Percentiles rank a stretch among this genome's conserved stretches.
Conservation (phyloP, 2,329 filamentous ascomycete species). For the Colletotrichum viniferum region DNA sequence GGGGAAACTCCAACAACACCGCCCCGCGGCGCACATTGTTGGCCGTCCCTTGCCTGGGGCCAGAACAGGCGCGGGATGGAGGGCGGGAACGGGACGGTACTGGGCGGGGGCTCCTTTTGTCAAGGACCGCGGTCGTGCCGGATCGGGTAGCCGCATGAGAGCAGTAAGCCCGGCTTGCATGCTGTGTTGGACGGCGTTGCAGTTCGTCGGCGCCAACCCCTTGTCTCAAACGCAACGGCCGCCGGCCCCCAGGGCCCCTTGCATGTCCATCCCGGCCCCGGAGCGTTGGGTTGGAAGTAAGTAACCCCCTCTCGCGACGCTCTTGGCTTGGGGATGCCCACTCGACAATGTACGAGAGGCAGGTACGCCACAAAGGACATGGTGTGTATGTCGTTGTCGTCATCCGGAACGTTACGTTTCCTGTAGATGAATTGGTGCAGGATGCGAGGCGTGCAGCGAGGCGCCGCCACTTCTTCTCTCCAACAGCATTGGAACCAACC, state of each 20-base stretch:
- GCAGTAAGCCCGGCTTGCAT: not conserved
- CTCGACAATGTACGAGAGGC: not conserved
- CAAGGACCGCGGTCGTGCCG: not conserved
- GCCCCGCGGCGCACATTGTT: not conserved
- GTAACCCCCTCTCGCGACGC: not conserved
- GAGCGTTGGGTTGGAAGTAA: not conserved
- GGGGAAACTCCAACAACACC: not conserved
- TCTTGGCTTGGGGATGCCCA: not conserved
- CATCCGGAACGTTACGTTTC: not conserved
- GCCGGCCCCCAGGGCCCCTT: not conserved
- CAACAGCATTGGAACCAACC: not conserved
- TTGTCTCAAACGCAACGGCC: not conserved
- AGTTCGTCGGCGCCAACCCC: not conserved
- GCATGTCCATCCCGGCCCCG: not conserved
- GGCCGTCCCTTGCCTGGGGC: not conserved
- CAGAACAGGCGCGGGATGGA: not conserved
- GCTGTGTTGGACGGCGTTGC: not conserved
- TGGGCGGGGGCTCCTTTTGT: not conserved
- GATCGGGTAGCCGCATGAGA: conserved; percentile 12
- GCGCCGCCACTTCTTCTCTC: not conserved
- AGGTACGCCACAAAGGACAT: not conserved
- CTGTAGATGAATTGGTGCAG: not conserved
- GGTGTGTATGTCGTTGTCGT: not conserved
- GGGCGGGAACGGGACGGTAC: not conserved
- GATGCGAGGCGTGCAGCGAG: not conserved